Evolutionary conservation across 768 basidiomycete genomes (phyloP).

Genomic region (Rhizopogon vinicolor): DNA sequence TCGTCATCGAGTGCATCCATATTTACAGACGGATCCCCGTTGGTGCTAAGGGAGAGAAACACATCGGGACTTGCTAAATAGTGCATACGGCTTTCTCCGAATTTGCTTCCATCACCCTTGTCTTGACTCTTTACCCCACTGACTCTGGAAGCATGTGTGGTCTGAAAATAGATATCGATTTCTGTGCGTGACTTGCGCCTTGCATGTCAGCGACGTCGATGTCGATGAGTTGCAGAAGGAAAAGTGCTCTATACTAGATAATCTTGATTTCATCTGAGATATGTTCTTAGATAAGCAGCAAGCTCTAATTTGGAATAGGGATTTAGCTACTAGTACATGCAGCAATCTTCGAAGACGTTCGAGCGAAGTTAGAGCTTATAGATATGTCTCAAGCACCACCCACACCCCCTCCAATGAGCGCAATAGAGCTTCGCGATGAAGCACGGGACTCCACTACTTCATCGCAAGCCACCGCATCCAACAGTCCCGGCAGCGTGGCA

Average conservation of each 20-base stretch:
- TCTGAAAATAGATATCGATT: no score
- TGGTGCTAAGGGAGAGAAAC: not conserved
- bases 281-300: slow-evolving; percentile 20
- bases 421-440: slow-evolving; percentile 52
- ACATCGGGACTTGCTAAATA: not conserved
- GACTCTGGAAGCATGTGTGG: no score
- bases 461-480: not conserved
- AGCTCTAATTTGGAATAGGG: not conserved
- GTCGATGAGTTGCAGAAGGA: no score
- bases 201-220: no score
- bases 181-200: no score
- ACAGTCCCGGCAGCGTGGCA: slow-evolving; percentile 5
- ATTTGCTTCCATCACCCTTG: no score
- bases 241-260: no score
- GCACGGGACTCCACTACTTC: slow-evolving; percentile 25
- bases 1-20: slow-evolving; percentile 69
- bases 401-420: slow-evolving; percentile 59
- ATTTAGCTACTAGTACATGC: not conserved
- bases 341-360: slow-evolving; percentile 2
- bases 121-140: no score
- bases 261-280: no score
- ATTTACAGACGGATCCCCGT: not conserved
- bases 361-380: not conserved
- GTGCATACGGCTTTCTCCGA: no score
- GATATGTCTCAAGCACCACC: slow-evolving; percentile 55